Base-by-base conservation (phyloP, 768 basidiomycete genomes). In the Peribolospora baueri region DNA sequence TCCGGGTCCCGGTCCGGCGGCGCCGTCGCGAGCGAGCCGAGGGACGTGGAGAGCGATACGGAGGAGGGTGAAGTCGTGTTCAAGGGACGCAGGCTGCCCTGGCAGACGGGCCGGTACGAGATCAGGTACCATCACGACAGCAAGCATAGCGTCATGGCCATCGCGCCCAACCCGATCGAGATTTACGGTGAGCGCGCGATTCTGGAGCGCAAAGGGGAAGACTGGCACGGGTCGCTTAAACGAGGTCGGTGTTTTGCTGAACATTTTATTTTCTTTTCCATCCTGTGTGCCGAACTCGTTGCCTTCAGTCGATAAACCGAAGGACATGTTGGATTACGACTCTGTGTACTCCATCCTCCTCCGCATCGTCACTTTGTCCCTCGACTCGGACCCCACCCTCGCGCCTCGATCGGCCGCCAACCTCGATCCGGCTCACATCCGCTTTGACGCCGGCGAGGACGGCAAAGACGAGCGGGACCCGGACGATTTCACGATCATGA, bases 401-500 rank as follows among this genome's bases (percentile, higher is more conserved):
- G 54, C 61, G 5, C 63, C 63, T 11, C 53, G 50, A 13, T 57
- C 63, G 14, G 57, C 61, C 2, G 49, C 42, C 3, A n/a, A 56
- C 25, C 57, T 58, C 48, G 42, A 36, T 36, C 36, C 43, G 5
- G 7, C 38, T 3, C 40, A 36, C 13, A 9, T 54, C 39, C 50
- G 42, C 48, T 38, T 46, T 9, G 64, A 68, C 40, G 41, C 41
- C 46, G 42, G 46, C 46, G 52, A 54, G 42, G 56, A 63, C 38
- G 66, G 25, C 25, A 25, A 65, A 67, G 11, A 72, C 74, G 46
- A 68, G 69, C 42, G 76, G 73, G 84, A 90, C 62, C 77, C 79
- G 1, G 90, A 97, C 63, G 90, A 97, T 68, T 97, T 98, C 67
- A 75, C 77, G 49, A 87, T 98, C 70, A 91, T 88, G 85, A 81